Evolutionary conservation across 208 protist species (phyloP), one percentile per base, ranked within the genome.

Genomic region (Crithidia acanthocephali): DNA sequence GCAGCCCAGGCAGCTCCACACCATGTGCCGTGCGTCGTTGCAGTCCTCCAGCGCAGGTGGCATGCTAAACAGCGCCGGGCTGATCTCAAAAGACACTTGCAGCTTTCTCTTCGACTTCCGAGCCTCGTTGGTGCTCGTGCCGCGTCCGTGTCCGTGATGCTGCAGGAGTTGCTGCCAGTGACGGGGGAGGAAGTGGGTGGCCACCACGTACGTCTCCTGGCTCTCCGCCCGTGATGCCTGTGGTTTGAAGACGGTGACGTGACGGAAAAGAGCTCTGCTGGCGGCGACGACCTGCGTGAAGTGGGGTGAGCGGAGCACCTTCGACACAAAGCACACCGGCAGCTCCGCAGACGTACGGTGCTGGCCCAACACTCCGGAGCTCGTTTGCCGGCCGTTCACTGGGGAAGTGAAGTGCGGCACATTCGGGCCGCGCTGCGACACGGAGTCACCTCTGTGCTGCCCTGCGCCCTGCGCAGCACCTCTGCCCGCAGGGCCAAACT

Each of bases 1-100:
- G 52, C 88, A 94, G 3, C 88, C 88, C 37, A 88, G 74, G 53
- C 88, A 94, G 37, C 67, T 69, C 88, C 88, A 94, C 35, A 87
- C 70, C 27, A 92, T 76, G 23, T 37, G 63, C 42, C 44, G 50
- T 0, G 9, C 69, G 2, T 25, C 71, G 32, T 22, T 15, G 42
- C 70, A 72, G 62, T 94, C 88, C 6, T 81, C 75, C 0, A n/a
- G 16, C 3, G 52, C 56, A 13, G 86, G 86, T 0, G 79, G 59
- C 30, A 94, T 64, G 47, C 82, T 87, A 32, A 91, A 88, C 25
- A 80, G 33, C 16, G 61, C 40, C 0, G 58, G 48, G 8, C 47
- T 60, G 15, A 45, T 33, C 27, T 40, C 23, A 13, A 56, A 13
- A 2, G 35, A 16, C 16, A 15, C 9, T n/a, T 50, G 10, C n/a